These are phyloP conservation scores for Dendrobium huoshanense DNA, from an alignment of 106 monocot species.

Conservation along the genomic window DNA sequence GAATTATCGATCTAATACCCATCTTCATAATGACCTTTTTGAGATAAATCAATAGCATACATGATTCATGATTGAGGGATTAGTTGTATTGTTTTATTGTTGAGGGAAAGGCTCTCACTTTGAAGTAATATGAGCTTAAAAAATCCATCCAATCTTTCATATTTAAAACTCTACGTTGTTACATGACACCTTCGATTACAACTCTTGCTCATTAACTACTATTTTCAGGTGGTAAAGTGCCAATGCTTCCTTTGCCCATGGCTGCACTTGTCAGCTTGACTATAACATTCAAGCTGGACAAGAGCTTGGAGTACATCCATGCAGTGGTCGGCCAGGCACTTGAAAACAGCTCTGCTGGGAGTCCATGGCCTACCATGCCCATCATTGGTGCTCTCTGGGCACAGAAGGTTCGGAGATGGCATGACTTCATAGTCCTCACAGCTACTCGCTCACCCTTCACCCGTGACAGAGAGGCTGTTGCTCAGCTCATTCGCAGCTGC, in stretches of 20 bases:
- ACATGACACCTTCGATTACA: neutral
- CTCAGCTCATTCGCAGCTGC: constrained; percentile 75
- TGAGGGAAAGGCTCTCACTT: too few species aligned
- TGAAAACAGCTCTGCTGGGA: constrained; percentile 77
- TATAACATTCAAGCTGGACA: constrained; percentile 93
- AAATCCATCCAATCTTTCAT: neutral
- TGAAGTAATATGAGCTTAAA: neutral
- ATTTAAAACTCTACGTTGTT: neutral
- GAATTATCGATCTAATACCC: too few species aligned
- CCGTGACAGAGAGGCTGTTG: constrained; percentile 58
- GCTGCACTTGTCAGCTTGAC: constrained; percentile 89
- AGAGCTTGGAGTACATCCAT: constrained; percentile 56
- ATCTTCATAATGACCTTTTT: too few species aligned
- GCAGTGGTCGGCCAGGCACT: constrained; percentile 58
- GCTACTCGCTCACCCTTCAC: constrained; percentile 65
- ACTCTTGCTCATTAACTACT: neutral
- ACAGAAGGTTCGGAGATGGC: constrained; percentile 86
- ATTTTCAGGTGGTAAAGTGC: constrained; percentile 44
- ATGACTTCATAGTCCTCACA: constrained; percentile 76
- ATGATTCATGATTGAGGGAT: too few species aligned
- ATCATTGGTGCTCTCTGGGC: constrained; percentile 80
- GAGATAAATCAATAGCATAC: too few species aligned
- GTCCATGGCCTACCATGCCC: constrained; percentile 89
- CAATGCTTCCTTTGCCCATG: constrained; percentile 90
- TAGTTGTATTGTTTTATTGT: too few species aligned